Percentiles rank a stretch among this genome's conserved stretches.
phyloP scores from a whole-genome alignment of 495 filamentous ascomycete species.

The Annulohypoxylon nitens region DNA sequence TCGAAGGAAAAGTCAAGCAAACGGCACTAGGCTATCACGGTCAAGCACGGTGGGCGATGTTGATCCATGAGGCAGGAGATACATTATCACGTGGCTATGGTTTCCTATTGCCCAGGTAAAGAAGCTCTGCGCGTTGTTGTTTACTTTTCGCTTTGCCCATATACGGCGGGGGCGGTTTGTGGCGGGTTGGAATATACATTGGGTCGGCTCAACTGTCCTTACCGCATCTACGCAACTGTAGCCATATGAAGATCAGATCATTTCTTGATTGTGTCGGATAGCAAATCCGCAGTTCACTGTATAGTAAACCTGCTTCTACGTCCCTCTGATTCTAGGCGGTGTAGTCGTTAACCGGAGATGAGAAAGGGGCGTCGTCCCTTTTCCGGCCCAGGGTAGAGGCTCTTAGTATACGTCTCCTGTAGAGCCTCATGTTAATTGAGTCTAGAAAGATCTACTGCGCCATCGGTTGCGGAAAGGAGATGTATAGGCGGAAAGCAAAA shows the following conservation, averaged over 20 bases:
- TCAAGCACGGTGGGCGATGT: neutral
- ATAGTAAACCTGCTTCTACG: neutral
- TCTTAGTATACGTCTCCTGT: neutral
- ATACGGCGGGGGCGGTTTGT: slow-evolving; percentile 8
- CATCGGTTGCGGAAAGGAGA: slow-evolving; percentile 12
- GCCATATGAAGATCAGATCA: slow-evolving; percentile 31
- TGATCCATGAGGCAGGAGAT: neutral
- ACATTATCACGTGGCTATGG: slow-evolving; percentile 6
- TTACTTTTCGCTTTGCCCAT: slow-evolving; percentile 27
- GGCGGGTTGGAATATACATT: slow-evolving; percentile 21
- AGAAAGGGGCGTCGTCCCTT: neutral
- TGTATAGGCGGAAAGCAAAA: slow-evolving; percentile 11
- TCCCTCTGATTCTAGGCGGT: neutral
- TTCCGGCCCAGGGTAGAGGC: neutral
- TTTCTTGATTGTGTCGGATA: slow-evolving; percentile 16
- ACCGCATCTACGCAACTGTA: slow-evolving; percentile 40
- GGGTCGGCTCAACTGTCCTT: slow-evolving; percentile 38
- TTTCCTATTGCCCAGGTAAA: slow-evolving; percentile 15
- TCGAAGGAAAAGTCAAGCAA: slow-evolving; percentile 41
- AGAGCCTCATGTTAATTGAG: slow-evolving; percentile 3
- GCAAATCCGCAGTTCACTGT: neutral
- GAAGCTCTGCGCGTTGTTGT: slow-evolving; percentile 7
- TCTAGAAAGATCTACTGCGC: neutral
- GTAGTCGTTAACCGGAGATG: neutral
- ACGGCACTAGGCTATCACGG: slow-evolving; percentile 21